phyloP scores from a whole-genome alignment of 1,284 basidiomycete species.

The Serendipita sp. region DNA sequence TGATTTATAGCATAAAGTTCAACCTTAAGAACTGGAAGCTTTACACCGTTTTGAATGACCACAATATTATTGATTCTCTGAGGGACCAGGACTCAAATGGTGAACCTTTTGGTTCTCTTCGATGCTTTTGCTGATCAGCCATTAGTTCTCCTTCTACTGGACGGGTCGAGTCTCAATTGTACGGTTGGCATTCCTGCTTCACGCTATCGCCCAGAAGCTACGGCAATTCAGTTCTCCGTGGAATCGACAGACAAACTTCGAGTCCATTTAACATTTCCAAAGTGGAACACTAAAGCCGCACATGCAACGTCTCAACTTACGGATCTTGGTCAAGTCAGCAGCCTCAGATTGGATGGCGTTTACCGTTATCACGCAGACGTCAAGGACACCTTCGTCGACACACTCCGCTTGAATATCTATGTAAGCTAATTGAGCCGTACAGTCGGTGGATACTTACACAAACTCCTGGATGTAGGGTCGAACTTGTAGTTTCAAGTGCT shows the following conservation, averaged over 20 bases:
- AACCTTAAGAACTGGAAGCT: slow-evolving; percentile 62
- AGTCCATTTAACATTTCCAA: slow-evolving; percentile 55
- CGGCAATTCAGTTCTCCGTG: slow-evolving; percentile 51
- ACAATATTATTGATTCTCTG: slow-evolving; percentile 88
- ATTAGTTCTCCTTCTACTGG: slow-evolving; percentile 57
- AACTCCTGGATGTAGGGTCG: slow-evolving; percentile 17
- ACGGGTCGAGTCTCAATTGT: slow-evolving; percentile 42
- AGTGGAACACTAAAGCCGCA: slow-evolving; percentile 69
- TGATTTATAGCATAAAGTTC: slow-evolving; percentile 56
- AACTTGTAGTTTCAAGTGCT: slow-evolving; percentile 49
- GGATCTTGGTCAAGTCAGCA: slow-evolving; percentile 43
- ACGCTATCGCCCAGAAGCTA: slow-evolving; percentile 58
- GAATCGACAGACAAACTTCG: slow-evolving; percentile 39
- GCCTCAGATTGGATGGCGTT: slow-evolving; percentile 47
- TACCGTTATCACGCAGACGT: slow-evolving; percentile 63
- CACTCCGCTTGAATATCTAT: slow-evolving; percentile 52
- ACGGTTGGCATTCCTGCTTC: slow-evolving; percentile 51
- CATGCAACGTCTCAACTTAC: slow-evolving; percentile 32
- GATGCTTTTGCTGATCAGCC: not conserved
- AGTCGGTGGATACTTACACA: not conserved
- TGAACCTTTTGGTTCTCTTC: slow-evolving; percentile 21
- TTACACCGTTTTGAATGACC: slow-evolving; percentile 81
- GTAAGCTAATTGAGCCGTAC: slow-evolving; percentile 27
- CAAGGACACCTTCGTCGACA: slow-evolving; percentile 59
- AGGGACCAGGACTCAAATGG: slow-evolving; percentile 67